Percentiles rank a stretch among this genome's conserved stretches.
Conservation (phyloP, 768 basidiomycete species). For the Psilocybe cyanescens region DNA sequence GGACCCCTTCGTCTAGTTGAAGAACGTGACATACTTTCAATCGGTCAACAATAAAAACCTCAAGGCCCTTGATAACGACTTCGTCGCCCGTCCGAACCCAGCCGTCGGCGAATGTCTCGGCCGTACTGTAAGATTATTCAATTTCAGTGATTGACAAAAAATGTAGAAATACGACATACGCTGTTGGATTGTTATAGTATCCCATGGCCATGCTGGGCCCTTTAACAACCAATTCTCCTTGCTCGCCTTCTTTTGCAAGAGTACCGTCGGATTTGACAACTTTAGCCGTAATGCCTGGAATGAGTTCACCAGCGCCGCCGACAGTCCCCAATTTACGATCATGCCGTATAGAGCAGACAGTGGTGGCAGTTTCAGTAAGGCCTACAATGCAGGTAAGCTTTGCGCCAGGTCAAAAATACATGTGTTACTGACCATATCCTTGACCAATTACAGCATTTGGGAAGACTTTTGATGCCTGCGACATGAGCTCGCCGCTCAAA, state of each 20-base stretch:
- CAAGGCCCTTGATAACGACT: slow-evolving; percentile 64
- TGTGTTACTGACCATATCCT: slow-evolving; percentile 52
- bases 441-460: slow-evolving; percentile 69
- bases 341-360: slow-evolving; percentile 49
- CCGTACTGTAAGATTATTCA: slow-evolving; percentile 43
- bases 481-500: slow-evolving; percentile 57
- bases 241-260: slow-evolving; percentile 57
- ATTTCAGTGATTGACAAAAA: background rate
- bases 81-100: slow-evolving; percentile 78
- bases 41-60: slow-evolving; percentile 74
- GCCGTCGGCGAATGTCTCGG: slow-evolving; percentile 64
- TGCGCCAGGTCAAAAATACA: background rate
- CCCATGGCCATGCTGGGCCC: slow-evolving; percentile 64
- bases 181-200: slow-evolving; percentile 60
- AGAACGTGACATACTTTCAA: slow-evolving; percentile 55
- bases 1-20: no score
- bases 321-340: slow-evolving; percentile 47
- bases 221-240: slow-evolving; percentile 63
- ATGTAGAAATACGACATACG: slow-evolving; percentile 42
- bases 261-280: slow-evolving; percentile 63
- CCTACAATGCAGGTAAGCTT: slow-evolving; percentile 39
- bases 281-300: slow-evolving; percentile 60
- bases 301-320: slow-evolving; percentile 60
- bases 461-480: slow-evolving; percentile 45
- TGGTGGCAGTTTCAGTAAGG: slow-evolving; percentile 65